Evolutionary conservation across 768 basidiomycete species (phyloP).

Genomic region (Suillus paluster): DNA sequence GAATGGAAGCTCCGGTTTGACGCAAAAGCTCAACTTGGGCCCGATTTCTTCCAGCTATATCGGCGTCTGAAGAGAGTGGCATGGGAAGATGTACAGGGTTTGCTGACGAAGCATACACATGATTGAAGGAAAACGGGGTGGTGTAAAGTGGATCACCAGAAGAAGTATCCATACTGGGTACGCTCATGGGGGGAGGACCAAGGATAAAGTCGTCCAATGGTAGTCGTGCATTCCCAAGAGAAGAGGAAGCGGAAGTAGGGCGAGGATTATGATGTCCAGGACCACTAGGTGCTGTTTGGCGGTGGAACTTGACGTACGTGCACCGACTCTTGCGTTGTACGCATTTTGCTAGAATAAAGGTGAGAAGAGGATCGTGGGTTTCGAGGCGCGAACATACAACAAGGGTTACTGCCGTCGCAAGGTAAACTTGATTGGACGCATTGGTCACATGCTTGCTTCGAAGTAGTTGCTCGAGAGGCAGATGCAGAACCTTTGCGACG

Average conservation of each 20-base stretch:
- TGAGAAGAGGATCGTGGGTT: conserved; percentile 12
- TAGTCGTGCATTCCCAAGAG: conserved; percentile 27
- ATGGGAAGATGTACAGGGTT: conserved; percentile 28
- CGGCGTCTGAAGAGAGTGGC: conserved; percentile 31
- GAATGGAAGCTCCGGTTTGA: conserved; percentile 29
- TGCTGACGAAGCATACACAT: conserved; percentile 20
- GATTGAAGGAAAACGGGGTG: conserved; percentile 36
- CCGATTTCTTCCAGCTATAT: conserved; percentile 52
- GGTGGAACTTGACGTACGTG: conserved; percentile 83
- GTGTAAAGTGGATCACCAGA: conserved; percentile 35
- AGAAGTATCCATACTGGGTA: conserved; percentile 31
- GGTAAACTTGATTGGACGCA: conserved; percentile 77
- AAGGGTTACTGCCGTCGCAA: conserved; percentile 81
- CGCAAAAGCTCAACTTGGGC: conserved; percentile 49
- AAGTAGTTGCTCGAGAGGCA: conserved; percentile 73
- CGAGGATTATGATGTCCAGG: conserved; percentile 62
- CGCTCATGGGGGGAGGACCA: conserved; percentile 39
- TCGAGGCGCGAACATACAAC: conserved; percentile 52
- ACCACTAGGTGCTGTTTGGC: conserved; percentile 78
- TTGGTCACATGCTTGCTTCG: conserved; percentile 85
- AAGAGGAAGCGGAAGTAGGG: conserved; percentile 39
- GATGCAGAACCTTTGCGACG: conserved; percentile 71
- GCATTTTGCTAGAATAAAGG: conserved; percentile 63
- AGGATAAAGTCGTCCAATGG: conserved; percentile 49
- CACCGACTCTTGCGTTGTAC: conserved; percentile 70